Evolutionary conservation across 306 rosid genomes (phyloP).

Genomic region (Gastrolobium villosum): DNA sequence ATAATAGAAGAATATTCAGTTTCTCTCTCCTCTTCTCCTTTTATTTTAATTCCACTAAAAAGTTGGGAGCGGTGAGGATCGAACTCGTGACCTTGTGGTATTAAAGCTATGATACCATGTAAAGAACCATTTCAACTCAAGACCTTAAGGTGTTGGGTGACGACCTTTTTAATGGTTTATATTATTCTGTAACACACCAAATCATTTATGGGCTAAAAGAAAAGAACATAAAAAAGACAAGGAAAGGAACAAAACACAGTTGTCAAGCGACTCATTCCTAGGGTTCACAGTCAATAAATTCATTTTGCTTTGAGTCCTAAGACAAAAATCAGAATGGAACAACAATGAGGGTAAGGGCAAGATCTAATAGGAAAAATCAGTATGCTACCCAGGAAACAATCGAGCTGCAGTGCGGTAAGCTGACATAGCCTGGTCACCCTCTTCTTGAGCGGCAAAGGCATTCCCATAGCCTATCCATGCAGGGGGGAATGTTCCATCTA

Average conservation of each 20-base stretch:
- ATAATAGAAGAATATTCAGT: too few relatives aligned
- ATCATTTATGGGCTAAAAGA: background rate
- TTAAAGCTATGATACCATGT: too few relatives aligned
- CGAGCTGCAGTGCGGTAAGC: conserved; percentile 98
- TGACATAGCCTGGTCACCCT: conserved; percentile 99
- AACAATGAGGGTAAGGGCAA: background rate
- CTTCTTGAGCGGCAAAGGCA: conserved; percentile 94
- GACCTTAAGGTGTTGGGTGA: too few relatives aligned
- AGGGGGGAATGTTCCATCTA: conserved; percentile 93
- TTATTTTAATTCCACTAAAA: too few relatives aligned
- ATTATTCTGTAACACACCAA: background rate
- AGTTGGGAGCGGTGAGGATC: too few relatives aligned
- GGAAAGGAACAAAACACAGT: background rate
- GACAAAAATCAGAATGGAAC: background rate
- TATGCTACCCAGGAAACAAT: conserved; percentile 88
- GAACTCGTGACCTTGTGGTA: too few relatives aligned
- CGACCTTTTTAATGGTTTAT: too few relatives aligned
- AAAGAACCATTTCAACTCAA: too few relatives aligned
- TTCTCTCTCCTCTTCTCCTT: too few relatives aligned
- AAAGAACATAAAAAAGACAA: background rate
- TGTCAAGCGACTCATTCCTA: background rate
- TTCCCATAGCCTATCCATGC: conserved; percentile 98
- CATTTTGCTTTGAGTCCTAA: background rate
- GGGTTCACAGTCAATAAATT: conserved; percentile 3
- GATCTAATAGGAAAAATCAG: conserved; percentile 3